Base-by-base conservation (phyloP, 306 rosid genomes). In the Casuarina equisetifolia region DNA sequence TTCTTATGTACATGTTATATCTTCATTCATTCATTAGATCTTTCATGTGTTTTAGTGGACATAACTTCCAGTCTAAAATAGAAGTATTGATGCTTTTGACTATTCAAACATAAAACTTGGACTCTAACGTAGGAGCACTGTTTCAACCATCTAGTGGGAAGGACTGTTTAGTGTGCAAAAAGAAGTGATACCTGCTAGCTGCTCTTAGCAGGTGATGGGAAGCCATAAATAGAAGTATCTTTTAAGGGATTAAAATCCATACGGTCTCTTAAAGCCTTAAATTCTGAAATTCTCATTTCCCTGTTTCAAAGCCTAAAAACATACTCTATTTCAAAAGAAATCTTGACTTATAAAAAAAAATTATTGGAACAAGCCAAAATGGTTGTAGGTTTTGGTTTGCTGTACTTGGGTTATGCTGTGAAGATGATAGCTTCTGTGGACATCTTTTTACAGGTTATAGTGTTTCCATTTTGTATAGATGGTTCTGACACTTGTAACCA, bases 1-100 rank as follows among this genome's bases (percentile, higher is more conserved):
- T 81, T 84, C 63, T 69, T 76, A 42, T 58, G 68, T 9, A 75
- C 63, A 49, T 55, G 36, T 62, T 71, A 57, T 13, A 16, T 51
- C 73, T 51, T 48, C 32, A 51, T 36, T 11, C 64, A 68, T 81
- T 66, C 38, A 52, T 75, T 75, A 69, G 40, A 59, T 74, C 42
- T 74, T 53, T 68, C 81, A 63, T 51, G 11, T 40, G 44, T 44
- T 42, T 67, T 40, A 42, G 4, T 17, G 5, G 71, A 40, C 49
- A 50, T 11, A 3, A 39, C 5, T 17, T 43, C 70, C 70, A 79
- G 17, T 9, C 39, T 40, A 36, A 20, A 20, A 40, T 25, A 38
- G 16, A 72, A 51, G 64, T 46, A 19, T 46, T 12, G 16, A 4
- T 54, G 15, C 52, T 50, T 12, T 36, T 70, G 61, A 48, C 19